Base-by-base conservation (phyloP, 305 asterid species). In the Solanum hybrid region DNA sequence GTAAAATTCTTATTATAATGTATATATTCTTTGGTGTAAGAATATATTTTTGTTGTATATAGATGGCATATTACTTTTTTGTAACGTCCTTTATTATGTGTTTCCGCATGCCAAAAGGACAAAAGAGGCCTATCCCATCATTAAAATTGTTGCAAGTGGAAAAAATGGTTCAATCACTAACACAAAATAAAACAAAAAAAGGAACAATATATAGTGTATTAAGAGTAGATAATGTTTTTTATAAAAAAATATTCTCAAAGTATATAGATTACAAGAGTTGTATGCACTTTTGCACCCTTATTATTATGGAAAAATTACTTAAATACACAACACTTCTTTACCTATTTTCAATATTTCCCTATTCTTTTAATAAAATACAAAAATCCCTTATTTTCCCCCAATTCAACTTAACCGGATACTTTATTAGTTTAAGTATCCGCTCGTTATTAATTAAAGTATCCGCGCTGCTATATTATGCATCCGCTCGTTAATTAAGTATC, bases 61-160 rank as follows among this genome's bases (percentile, higher is more conserved):
- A 37, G 34, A 79, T 13, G 10, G 26, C 72, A 82, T 27, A 42
- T 15, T 26, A 15, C 26, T 42, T 79, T 79, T 79, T 38, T 38
- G 86, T 5, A 2, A 24, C 24, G 24, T 24, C 35, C 24, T 81
- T 82, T 82, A 82, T 82, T 29, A 45, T 82, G 19, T 31, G 38
- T 82, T 69, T 27, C 27, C 72, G 72, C 73, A 45, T 29, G 87
- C 73, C 29, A 45, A 45, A 82, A 82, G 87, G 72, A 45, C 38
- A 45, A 82, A 42, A 82, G 17, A 29, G 17, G 73, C 17, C 27
- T 29, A 82, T 82, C 87, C 87, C 40, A 82, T 82, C 87, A 82
- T 82, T 82, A 82, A 82, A 45, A 45, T 82, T 82, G 87, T 82
- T 45, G 73, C 72, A 82, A 82, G 87, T 82, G 87, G 87, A 27